Percentiles rank a stretch among this genome's conserved stretches.
Conservation (phyloP, 768 basidiomycete genomes). For the Suillus discolor region DNA sequence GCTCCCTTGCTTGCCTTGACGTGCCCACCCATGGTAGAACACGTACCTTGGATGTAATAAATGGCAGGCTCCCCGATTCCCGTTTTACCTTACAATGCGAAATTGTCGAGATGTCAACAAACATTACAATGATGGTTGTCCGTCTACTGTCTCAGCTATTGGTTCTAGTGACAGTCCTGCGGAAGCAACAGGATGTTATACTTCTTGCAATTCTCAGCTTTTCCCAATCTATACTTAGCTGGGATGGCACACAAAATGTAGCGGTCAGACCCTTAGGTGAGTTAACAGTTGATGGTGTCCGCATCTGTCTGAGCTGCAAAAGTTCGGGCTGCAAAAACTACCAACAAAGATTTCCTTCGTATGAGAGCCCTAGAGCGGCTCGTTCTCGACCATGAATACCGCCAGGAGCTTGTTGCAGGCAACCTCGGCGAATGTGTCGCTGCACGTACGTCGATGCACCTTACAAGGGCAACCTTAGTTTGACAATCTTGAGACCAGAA, state of each 20-base stretch:
- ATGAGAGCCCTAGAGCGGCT: conserved; percentile 51
- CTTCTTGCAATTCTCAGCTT: conserved; percentile 51
- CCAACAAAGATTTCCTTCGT: conserved; percentile 57
- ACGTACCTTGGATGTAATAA: too few species aligned
- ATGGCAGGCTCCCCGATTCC: too few species aligned
- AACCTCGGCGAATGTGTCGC: conserved; percentile 57
- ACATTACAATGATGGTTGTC: not conserved
- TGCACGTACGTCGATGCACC: conserved; percentile 40
- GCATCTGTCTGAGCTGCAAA: not conserved
- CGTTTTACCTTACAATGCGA: not conserved
- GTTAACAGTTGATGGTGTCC: not conserved
- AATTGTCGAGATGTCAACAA: not conserved
- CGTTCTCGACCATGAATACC: not conserved
- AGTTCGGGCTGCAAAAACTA: conserved; percentile 77
- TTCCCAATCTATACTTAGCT: not conserved
- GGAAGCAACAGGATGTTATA: conserved; percentile 61
- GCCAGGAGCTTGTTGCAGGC: conserved; percentile 71
- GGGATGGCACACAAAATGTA: conserved; percentile 19
- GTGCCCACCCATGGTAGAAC: conserved; percentile 70
- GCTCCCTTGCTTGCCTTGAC: conserved; percentile 69
- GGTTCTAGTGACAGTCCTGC: conserved; percentile 42
- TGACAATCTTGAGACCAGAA: conserved; percentile 24
- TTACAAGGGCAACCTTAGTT: not conserved
- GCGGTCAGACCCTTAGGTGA: conserved; percentile 34
- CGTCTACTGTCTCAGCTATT: not conserved